Evolutionary conservation across 2,329 filamentous ascomycete genomes (phyloP).

Genomic region (Diaporthe velutina): DNA sequence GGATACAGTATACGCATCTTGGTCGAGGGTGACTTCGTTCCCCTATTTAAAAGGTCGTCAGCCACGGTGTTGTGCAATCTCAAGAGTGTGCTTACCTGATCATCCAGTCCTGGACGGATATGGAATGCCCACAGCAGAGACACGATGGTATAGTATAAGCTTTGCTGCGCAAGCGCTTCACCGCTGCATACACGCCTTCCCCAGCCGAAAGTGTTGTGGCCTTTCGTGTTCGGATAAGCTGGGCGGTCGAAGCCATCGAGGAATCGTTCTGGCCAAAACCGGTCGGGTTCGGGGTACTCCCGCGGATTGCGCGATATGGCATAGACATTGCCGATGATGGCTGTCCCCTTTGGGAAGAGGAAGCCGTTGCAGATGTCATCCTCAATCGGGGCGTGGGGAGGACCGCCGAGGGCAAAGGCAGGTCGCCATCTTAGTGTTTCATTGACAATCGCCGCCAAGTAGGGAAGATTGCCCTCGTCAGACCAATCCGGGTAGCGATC

Average conservation of each 20-base stretch:
- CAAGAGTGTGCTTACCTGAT: not conserved
- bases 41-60: not conserved
- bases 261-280: slow-evolving; percentile 8
- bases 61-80: not conserved
- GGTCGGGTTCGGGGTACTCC: not conserved
- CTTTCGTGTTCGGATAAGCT: not conserved
- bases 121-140: not conserved
- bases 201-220: not conserved
- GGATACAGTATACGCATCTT: not conserved
- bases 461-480: not conserved
- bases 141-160: not conserved
- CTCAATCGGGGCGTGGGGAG: slow-evolving; percentile 3
- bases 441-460: not conserved
- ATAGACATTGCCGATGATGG: not conserved
- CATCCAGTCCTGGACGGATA: not conserved
- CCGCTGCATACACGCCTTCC: not conserved
- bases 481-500: not conserved
- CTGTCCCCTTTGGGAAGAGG: slow-evolving; percentile 3
- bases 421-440: slow-evolving; percentile 11
- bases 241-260: not conserved
- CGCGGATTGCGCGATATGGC: not conserved
- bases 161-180: not conserved
- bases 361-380: not conserved
- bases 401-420: not conserved
- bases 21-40: not conserved